A percentile compares a stretch with the other conserved stretches of the same genome.
phyloP scores from a whole-genome alignment of 2,329 filamentous ascomycete genomes.

The Xylaria sp. region DNA sequence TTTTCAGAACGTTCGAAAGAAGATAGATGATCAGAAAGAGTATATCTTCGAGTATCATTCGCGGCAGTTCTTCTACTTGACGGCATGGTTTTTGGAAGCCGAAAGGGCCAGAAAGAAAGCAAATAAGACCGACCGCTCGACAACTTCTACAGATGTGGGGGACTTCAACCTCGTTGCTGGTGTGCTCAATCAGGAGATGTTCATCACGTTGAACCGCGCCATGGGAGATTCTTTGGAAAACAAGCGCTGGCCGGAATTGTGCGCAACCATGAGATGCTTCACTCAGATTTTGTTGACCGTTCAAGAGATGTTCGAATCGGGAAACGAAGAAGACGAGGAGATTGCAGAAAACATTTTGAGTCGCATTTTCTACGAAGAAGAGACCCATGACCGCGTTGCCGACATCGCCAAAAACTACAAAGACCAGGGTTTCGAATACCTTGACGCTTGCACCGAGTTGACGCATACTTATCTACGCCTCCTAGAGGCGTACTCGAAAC shows the following conservation, averaged over 20 bases:
- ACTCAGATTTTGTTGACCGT: slow-evolving; percentile 90
- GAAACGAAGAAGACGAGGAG: slow-evolving; percentile 87
- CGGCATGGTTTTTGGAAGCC: slow-evolving; percentile 87
- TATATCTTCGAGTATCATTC: slow-evolving; percentile 72
- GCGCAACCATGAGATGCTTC: slow-evolving; percentile 86
- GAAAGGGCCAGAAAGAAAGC: slow-evolving; percentile 66
- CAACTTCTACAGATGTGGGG: slow-evolving; percentile 51
- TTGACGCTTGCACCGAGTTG: slow-evolving; percentile 87
- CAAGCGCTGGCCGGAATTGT: slow-evolving; percentile 82
- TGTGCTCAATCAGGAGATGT: slow-evolving; percentile 91
- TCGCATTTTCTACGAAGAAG: slow-evolving; percentile 97
- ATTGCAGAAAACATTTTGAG: slow-evolving; percentile 97
- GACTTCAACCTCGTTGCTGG: slow-evolving; percentile 83
- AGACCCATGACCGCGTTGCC: slow-evolving; percentile 82
- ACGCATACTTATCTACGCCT: slow-evolving; percentile 88
- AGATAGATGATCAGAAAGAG: slow-evolving; percentile 82
- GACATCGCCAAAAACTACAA: slow-evolving; percentile 81
- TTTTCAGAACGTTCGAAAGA: slow-evolving; percentile 78
- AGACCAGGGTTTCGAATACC: slow-evolving; percentile 86
- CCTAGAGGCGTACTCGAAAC: slow-evolving; percentile 87
- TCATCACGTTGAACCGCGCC: slow-evolving; percentile 77
- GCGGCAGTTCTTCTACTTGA: slow-evolving; percentile 85
- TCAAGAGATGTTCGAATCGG: slow-evolving; percentile 82
- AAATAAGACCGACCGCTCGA: slow-evolving; percentile 41
- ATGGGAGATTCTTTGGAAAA: slow-evolving; percentile 75